Percentiles rank a stretch among this genome's conserved stretches.
These are phyloP conservation scores for Macaranga tanarius DNA, from an alignment of 441 rosid species.

Conservation along the genomic window DNA sequence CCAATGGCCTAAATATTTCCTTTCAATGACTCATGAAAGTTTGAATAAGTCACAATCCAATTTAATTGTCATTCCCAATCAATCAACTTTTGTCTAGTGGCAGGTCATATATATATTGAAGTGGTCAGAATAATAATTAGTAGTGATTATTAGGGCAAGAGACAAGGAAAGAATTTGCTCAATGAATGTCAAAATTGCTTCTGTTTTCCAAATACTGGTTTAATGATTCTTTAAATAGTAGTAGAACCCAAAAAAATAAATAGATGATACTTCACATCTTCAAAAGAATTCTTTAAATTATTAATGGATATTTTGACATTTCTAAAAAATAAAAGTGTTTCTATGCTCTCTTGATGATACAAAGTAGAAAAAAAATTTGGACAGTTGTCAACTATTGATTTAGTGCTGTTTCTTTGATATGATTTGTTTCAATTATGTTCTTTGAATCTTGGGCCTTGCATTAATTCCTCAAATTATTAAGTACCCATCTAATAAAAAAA, in stretches of 20 bases:
- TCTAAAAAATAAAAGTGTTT: background rate
- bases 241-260: too few relatives aligned
- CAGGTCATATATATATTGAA: background rate
- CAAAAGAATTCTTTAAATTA: background rate
- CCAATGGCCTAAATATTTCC: background rate
- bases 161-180: background rate
- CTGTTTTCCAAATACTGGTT: background rate
- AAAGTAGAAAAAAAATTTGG: background rate
- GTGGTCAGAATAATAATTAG: conserved; percentile 15
- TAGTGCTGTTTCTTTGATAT: background rate
- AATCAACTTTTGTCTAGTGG: background rate
- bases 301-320: conserved; percentile 12
- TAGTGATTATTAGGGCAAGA: background rate
- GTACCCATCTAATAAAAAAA: background rate
- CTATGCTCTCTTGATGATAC: background rate
- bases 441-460: background rate
- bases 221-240: background rate
- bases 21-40: background rate
- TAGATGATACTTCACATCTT: background rate
- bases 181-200: conserved; percentile 16
- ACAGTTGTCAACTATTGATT: background rate
- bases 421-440: background rate
- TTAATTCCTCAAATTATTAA: background rate
- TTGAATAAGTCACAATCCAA: background rate
- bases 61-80: too few relatives aligned